A percentile compares a stretch with the other conserved stretches of the same genome.
Evolutionary conservation across 176 grass and related monocot species (phyloP).

Genomic region (Carex parvula): DNA sequence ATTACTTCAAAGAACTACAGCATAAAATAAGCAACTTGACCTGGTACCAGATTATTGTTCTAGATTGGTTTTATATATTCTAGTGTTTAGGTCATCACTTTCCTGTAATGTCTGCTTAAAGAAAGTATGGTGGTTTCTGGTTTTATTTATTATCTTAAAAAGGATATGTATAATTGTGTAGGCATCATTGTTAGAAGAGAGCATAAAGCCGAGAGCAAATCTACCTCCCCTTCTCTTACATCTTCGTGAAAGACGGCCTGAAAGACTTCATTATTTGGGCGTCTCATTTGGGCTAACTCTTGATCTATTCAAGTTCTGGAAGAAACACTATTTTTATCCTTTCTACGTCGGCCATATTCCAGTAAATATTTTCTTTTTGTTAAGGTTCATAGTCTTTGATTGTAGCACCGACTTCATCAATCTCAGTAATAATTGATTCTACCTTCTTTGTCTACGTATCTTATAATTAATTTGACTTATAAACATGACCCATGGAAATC

Average conservation of each 20-base stretch:
- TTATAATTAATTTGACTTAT: not conserved
- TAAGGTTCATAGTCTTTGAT: conserved; percentile 22
- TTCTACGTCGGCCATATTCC: conserved; percentile 91
- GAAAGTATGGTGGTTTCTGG: not conserved
- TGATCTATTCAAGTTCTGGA: conserved; percentile 91
- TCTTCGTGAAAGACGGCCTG: conserved; percentile 50
- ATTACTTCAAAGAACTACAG: not conserved
- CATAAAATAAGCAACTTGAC: not conserved
- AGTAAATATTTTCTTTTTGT: conserved; percentile 39
- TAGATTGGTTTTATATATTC: not conserved
- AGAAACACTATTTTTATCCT: conserved; percentile 76
- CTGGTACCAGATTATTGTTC: not conserved
- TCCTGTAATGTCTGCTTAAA: not conserved
- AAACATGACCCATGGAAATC: not conserved
- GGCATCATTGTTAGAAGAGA: conserved; percentile 88
- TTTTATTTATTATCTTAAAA: conserved; percentile 11
- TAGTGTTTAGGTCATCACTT: not conserved
- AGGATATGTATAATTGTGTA: conserved; percentile 35
- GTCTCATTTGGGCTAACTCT: conserved; percentile 92
- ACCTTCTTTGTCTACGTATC: not conserved
- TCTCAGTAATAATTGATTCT: not conserved
- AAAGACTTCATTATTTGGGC: conserved; percentile 88
- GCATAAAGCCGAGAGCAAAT: conserved; percentile 64
- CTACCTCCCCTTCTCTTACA: conserved; percentile 82
- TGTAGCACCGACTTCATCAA: not conserved